phyloP scores from a whole-genome alignment of 306 rosid genomes.

The Sesbania bispinosa region DNA sequence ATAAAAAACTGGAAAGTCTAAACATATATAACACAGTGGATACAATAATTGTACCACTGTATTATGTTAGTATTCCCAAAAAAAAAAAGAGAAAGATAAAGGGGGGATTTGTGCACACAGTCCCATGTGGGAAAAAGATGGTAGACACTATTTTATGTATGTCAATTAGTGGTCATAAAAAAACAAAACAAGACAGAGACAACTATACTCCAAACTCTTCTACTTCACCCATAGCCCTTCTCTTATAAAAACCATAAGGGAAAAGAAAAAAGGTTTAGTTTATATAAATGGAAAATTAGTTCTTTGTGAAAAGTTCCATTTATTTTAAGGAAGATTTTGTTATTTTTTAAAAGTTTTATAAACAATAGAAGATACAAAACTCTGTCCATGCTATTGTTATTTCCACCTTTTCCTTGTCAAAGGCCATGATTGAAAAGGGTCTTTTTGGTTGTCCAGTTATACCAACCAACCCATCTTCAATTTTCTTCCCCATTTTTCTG shows the following conservation, averaged over 20 bases:
- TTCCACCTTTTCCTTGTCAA: conserved; percentile 22
- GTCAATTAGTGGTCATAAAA: too few species aligned
- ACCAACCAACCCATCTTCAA: background rate
- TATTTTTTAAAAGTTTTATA: background rate
- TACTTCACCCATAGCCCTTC: background rate
- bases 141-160: too few species aligned
- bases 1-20: too few species aligned
- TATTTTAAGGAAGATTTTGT: background rate
- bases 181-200: background rate
- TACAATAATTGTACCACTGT: too few species aligned
- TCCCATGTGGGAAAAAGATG: too few species aligned
- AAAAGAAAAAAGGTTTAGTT: background rate
- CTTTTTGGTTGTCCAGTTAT: conserved; percentile 6
- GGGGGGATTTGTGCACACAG: too few species aligned
- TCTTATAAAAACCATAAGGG: background rate
- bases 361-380: conserved; percentile 13
- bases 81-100: too few species aligned
- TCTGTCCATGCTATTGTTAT: background rate
- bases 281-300: background rate
- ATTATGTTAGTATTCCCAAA: too few species aligned
- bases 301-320: background rate
- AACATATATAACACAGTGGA: too few species aligned
- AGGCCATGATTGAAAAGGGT: conserved; percentile 20
- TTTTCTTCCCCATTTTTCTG: background rate
- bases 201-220: too few species aligned